Evolutionary conservation across 192 early-diverging fungal species (phyloP).

Genomic region (Coemansia sp.): DNA sequence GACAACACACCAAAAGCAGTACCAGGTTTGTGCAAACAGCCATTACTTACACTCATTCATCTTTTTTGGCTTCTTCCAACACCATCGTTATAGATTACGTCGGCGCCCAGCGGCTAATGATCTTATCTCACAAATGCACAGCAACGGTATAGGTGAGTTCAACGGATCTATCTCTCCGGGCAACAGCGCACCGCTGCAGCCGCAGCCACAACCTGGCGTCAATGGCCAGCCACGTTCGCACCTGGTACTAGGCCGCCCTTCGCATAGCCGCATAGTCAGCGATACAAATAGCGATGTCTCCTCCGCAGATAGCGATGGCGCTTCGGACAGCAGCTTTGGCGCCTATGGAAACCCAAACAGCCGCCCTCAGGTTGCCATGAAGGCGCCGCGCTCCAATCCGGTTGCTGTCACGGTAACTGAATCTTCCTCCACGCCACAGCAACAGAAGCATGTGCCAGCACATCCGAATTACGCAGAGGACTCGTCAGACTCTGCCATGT

Average conservation of each 20-base stretch:
- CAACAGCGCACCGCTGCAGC: constrained; percentile 17
- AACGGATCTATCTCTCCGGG: constrained; percentile 7
- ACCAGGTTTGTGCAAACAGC: background rate
- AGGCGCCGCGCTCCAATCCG: constrained; percentile 44
- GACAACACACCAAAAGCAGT: background rate
- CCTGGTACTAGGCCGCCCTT: constrained; percentile 40
- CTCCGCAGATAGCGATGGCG: constrained; percentile 22
- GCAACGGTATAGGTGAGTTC: constrained; percentile 43
- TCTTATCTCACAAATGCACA: constrained; percentile 37
- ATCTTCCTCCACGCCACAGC: background rate
- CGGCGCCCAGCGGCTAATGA: constrained; percentile 7
- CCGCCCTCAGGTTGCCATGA: constrained; percentile 47
- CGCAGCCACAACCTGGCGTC: constrained; percentile 5
- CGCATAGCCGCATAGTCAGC: constrained; percentile 50
- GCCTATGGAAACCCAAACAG: constrained; percentile 22
- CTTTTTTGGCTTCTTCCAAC: background rate
- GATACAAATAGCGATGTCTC: constrained; percentile 54
- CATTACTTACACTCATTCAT: background rate
- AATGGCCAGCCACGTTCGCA: constrained; percentile 16
- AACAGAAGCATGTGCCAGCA: constrained; percentile 6
- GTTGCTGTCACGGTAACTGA: constrained; percentile 7
- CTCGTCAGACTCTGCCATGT: constrained; percentile 36
- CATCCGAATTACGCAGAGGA: constrained; percentile 23
- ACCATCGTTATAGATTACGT: background rate
- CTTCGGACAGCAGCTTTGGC: constrained; percentile 46